A percentile compares a stretch with the other conserved stretches of the same genome.
phyloP scores from a whole-genome alignment of 345 rosid genomes.

The Hibiscus tridactylites region DNA sequence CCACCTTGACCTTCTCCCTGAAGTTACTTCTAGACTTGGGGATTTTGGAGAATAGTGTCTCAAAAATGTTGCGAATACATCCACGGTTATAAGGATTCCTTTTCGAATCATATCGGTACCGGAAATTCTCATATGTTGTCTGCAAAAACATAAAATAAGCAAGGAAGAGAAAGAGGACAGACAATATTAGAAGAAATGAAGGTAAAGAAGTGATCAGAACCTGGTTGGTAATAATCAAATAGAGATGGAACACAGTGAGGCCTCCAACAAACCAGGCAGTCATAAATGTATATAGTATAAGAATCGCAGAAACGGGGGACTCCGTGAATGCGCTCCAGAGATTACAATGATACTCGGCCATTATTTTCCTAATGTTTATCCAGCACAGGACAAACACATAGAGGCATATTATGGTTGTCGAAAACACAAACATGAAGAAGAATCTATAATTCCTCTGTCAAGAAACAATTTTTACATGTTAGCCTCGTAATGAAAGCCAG shows the following conservation, averaged over 20 bases:
- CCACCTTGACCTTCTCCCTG: constrained; percentile 36
- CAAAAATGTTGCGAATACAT: constrained; percentile 28
- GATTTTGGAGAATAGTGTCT: constrained; percentile 40
- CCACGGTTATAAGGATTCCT: constrained; percentile 64
- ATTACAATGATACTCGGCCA: constrained; percentile 34
- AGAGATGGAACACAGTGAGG: constrained; percentile 75
- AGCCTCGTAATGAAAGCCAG: not conserved
- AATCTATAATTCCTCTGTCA: constrained; percentile 86
- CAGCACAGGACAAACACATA: constrained; percentile 73
- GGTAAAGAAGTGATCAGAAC: constrained; percentile 23
- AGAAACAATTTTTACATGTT: constrained; percentile 1
- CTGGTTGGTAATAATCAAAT: constrained; percentile 73
- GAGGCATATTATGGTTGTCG: constrained; percentile 73
- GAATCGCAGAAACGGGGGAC: constrained; percentile 66
- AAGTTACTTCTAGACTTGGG: constrained; percentile 55
- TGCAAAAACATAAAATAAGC: not conserved
- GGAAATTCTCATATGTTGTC: constrained; percentile 29
- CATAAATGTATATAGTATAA: constrained; percentile 63
- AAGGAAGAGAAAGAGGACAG: not conserved
- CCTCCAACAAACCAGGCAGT: constrained; percentile 84
- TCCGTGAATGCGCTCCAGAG: constrained; percentile 56
- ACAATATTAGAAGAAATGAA: not conserved
- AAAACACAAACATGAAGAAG: constrained; percentile 88
- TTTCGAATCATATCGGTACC: constrained; percentile 58
- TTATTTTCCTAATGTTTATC: constrained; percentile 57